Conservation (phyloP, 768 basidiomycete genomes). For the Tricholoma flavovirens region DNA sequence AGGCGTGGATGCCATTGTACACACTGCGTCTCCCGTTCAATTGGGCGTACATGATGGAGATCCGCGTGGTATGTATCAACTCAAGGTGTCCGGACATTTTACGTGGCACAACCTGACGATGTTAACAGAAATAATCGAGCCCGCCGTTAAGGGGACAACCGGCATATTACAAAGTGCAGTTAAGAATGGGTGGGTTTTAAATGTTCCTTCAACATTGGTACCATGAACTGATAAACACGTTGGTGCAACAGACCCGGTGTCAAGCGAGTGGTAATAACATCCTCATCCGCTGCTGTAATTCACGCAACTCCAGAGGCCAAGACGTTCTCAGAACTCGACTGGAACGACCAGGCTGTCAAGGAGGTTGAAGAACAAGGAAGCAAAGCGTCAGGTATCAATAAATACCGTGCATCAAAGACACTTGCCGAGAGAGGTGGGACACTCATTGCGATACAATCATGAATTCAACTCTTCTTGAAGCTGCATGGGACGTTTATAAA, state of each 20-base stretch:
- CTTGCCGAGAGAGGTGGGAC: conserved; percentile 52
- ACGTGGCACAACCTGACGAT: not conserved
- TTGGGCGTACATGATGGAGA: conserved; percentile 34
- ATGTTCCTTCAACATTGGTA: not conserved
- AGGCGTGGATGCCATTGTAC: conserved; percentile 66
- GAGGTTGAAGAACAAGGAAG: conserved; percentile 44
- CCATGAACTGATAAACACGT: not conserved
- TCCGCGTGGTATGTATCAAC: not conserved
- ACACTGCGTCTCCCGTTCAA: conserved; percentile 62
- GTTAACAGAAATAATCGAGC: conserved; percentile 48
- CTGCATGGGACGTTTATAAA: conserved; percentile 39
- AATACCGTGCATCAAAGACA: conserved; percentile 61
- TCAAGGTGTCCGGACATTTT: not conserved
- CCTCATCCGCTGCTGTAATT: conserved; percentile 49
- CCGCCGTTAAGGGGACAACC: conserved; percentile 65
- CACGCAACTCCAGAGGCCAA: conserved; percentile 17
- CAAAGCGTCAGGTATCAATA: conserved; percentile 31
- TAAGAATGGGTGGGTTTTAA: conserved; percentile 39
- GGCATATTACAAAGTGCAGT: conserved; percentile 52
- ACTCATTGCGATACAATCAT: not conserved
- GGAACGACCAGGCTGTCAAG: conserved; percentile 49
- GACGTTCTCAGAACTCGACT: conserved; percentile 46
- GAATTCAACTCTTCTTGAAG: conserved; percentile 15
- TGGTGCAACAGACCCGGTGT: conserved; percentile 31
- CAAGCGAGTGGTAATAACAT: conserved; percentile 66